Percentiles rank a stretch among this genome's conserved stretches.
These are phyloP conservation scores for Blastobotrys capitulatus DNA, from an alignment of 1,139 yeast species.

Conservation along the genomic window DNA sequence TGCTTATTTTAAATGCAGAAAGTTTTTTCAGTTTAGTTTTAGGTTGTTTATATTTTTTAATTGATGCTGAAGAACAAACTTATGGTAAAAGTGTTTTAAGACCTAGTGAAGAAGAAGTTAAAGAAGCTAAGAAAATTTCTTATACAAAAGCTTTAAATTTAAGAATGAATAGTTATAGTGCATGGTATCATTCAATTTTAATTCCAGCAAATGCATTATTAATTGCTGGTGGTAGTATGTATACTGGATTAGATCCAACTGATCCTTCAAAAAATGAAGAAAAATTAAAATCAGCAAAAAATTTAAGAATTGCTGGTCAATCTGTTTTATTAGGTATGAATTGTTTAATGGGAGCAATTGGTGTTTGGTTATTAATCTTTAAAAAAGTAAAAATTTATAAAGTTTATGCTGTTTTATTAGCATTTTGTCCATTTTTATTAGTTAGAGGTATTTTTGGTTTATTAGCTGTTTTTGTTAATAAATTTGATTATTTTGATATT, in stretches of 20 bases:
- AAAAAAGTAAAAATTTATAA: conserved; percentile 12
- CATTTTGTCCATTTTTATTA: conserved; percentile 23
- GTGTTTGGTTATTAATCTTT: conserved; percentile 9
- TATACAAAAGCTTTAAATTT: neutral
- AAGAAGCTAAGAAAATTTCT: neutral
- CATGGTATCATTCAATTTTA: conserved; percentile 20
- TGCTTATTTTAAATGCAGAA: conserved; percentile 25
- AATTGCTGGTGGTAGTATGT: conserved; percentile 23
- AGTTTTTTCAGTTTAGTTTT: conserved; percentile 25
- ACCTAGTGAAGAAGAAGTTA: conserved; percentile 9
- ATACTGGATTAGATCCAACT: conserved; percentile 13
- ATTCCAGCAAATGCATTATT: conserved; percentile 25
- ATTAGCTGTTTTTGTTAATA: conserved; percentile 17
- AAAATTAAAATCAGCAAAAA: conserved; percentile 16
- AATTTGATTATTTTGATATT: conserved; percentile 19
- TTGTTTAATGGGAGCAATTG: neutral
- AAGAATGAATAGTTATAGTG: conserved; percentile 9
- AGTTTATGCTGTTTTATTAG: conserved; percentile 15
- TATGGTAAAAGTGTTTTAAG: conserved; percentile 5
- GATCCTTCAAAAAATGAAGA: conserved; percentile 2
- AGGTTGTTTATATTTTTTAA: conserved; percentile 15
- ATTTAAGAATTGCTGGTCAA: conserved; percentile 25
- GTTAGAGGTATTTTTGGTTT: conserved; percentile 26
- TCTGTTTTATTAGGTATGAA: conserved; percentile 22
- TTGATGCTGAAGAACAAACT: conserved; percentile 6